Conservation (phyloP, 805 yeast species). For the Hanseniaspora guilliermondii region DNA sequence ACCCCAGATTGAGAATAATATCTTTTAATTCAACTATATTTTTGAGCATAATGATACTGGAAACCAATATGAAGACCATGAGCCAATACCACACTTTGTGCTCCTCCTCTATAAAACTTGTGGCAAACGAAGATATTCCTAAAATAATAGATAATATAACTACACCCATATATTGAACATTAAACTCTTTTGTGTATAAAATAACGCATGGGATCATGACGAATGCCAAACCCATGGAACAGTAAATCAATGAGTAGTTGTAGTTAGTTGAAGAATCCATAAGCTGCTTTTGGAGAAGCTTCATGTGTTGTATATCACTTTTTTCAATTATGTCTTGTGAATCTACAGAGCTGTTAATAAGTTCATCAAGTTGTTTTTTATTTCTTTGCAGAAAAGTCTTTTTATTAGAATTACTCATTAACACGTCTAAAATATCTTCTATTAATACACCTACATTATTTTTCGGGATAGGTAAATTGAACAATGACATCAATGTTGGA, state of each 20-base stretch:
- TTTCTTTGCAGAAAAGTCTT: conserved; percentile 34
- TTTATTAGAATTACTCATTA: conserved; percentile 29
- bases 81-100: conserved; percentile 94
- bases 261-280: conserved; percentile 63
- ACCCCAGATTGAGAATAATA: not conserved
- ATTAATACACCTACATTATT: conserved; percentile 73
- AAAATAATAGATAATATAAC: conserved; percentile 26
- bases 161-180: conserved; percentile 9
- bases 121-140: conserved; percentile 58
- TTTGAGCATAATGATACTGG: conserved; percentile 14
- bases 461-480: conserved; percentile 83
- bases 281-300: conserved; percentile 37
- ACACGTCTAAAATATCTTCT: conserved; percentile 41
- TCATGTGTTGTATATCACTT: conserved; percentile 25
- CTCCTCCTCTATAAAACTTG: conserved; percentile 89
- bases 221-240: conserved; percentile 21
- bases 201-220: conserved; percentile 15
- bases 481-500: conserved; percentile 68
- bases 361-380: conserved; percentile 40
- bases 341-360: conserved; percentile 13
- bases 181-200: conserved; percentile 7
- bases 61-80: conserved; percentile 19
- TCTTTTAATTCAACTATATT: not conserved
- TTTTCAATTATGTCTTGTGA: conserved; percentile 10
- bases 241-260: conserved; percentile 37